Percentiles rank a stretch among this genome's conserved stretches.
phyloP scores from a whole-genome alignment of 2,329 filamentous ascomycete species.

The Paracoccidioides brasiliensis region DNA sequence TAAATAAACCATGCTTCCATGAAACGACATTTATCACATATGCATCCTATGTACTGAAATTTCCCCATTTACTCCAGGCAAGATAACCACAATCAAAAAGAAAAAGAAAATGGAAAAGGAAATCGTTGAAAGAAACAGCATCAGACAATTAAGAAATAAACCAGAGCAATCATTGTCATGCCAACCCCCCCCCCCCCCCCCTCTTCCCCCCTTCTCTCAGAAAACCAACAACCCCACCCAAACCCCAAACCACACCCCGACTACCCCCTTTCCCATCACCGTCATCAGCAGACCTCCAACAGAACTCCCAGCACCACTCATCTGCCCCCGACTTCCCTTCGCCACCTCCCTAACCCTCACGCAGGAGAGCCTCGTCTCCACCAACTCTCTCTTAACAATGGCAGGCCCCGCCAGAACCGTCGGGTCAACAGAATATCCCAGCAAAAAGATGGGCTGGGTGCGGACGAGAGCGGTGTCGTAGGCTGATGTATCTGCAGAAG shows the following conservation, averaged over 20 bases:
- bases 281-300: neutral
- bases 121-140: neutral
- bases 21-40: neutral
- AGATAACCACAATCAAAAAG: neutral
- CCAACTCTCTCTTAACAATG: constrained; percentile 1
- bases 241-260: neutral
- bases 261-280: neutral
- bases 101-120: neutral
- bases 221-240: neutral
- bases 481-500: neutral
- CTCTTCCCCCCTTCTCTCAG: too few species aligned
- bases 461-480: constrained; percentile 1
- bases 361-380: constrained; percentile 3
- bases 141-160: neutral
- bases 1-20: neutral
- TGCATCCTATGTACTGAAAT: neutral
- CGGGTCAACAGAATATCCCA: constrained; percentile 1
- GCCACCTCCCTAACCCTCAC: constrained; percentile 1
- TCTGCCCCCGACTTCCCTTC: neutral
- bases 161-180: neutral
- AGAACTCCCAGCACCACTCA: neutral
- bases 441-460: constrained; percentile 3
- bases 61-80: neutral
- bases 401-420: neutral
- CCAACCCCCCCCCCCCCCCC: too few species aligned